phyloP scores from a whole-genome alignment of 352 stramenopile species.

The Pythium apleroticum region DNA sequence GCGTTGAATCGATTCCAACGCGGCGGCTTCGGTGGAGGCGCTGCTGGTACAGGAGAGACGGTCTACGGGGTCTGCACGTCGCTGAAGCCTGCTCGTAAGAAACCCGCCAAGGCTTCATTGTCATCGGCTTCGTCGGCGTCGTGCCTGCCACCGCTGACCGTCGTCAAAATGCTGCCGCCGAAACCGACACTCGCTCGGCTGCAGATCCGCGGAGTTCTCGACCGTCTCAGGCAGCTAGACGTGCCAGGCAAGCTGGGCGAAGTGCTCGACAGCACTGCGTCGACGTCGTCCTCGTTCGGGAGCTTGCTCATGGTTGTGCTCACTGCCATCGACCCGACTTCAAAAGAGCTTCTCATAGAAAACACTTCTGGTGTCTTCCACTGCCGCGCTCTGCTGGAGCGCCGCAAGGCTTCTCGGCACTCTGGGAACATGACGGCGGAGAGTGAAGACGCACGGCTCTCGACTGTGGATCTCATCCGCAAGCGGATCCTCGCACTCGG shows the following conservation, averaged over 20 bases:
- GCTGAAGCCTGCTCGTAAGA: slow-evolving; percentile 35
- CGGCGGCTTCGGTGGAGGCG: slow-evolving; percentile 21
- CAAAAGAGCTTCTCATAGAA: slow-evolving; percentile 39
- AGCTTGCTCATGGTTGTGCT: slow-evolving; percentile 46
- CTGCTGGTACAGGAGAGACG: slow-evolving; percentile 6
- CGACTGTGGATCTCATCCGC: slow-evolving; percentile 48
- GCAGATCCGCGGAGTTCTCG: slow-evolving; percentile 33
- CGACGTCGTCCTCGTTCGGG: slow-evolving; percentile 30
- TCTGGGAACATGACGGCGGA: background rate
- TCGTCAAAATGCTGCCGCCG: slow-evolving; percentile 52
- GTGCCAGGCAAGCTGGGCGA: slow-evolving; percentile 36
- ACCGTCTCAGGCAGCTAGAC: slow-evolving; percentile 38
- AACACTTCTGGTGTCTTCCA: slow-evolving; percentile 50
- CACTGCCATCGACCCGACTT: slow-evolving; percentile 38
- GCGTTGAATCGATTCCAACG: slow-evolving; percentile 60
- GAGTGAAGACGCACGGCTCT: slow-evolving; percentile 16
- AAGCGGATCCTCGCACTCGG: slow-evolving; percentile 60
- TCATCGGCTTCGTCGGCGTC: slow-evolving; percentile 16
- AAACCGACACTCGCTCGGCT: slow-evolving; percentile 32
- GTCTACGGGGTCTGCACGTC: slow-evolving; percentile 43
- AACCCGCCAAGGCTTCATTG: slow-evolving; percentile 17
- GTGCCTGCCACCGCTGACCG: slow-evolving; percentile 24
- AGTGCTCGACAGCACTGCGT: slow-evolving; percentile 24
- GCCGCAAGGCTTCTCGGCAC: slow-evolving; percentile 25
- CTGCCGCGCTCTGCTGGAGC: slow-evolving; percentile 51